Percentiles rank a stretch among this genome's conserved stretches.
phyloP scores from a whole-genome alignment of 371 early-diverging fungal species.

The Apophysomyces variabilis region DNA sequence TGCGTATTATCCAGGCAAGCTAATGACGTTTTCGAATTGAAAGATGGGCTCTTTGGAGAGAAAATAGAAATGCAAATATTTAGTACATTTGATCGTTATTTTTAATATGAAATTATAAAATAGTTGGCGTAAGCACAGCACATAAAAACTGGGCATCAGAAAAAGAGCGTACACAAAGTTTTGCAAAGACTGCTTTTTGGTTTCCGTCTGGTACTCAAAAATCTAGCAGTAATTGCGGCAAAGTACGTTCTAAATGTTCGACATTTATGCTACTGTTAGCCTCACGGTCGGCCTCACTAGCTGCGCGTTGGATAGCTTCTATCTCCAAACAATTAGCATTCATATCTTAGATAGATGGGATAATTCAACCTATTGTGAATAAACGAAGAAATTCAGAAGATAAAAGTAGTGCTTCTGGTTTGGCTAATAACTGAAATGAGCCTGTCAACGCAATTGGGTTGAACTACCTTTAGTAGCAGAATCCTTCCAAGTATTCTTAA shows the following conservation, averaged over 20 bases:
- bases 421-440: slow-evolving; percentile 5
- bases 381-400: slow-evolving; percentile 15
- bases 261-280: slow-evolving; percentile 11
- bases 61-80: no score
- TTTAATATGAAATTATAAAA: no score
- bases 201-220: slow-evolving; percentile 5
- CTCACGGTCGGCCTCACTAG: slow-evolving; percentile 1
- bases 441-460: not conserved
- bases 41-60: no score
- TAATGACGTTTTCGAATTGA: not conserved
- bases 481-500: not conserved
- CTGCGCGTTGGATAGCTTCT: slow-evolving; percentile 19
- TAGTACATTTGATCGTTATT: no score
- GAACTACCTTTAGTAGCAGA: not conserved
- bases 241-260: slow-evolving; percentile 19
- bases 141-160: no score
- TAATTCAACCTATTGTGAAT: slow-evolving; percentile 6
- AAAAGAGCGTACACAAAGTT: no score
- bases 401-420: slow-evolving; percentile 10
- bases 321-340: no score
- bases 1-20: no score
- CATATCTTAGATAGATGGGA: not conserved
- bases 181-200: no score
- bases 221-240: slow-evolving; percentile 14
- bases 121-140: no score